Conservation (phyloP, 108 stramenopile species). For the Halocafeteria seosinensis region DNA sequence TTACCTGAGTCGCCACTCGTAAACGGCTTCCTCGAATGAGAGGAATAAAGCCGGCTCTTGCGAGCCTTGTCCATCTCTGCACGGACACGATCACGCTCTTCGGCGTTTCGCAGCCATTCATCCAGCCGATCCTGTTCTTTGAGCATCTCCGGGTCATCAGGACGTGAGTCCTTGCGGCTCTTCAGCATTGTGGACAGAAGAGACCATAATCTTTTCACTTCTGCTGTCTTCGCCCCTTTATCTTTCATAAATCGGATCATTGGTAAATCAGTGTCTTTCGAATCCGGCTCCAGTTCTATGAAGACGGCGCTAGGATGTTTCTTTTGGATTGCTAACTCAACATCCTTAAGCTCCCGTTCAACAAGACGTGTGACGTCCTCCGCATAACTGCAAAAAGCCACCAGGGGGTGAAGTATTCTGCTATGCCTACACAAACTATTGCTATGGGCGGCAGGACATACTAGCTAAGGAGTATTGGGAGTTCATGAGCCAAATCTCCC, state of each 20-base stretch:
- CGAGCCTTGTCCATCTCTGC: too few species aligned
- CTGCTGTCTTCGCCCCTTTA: background rate
- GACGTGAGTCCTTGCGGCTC: background rate
- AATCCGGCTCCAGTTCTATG: slow-evolving; percentile 88
- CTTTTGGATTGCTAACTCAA: slow-evolving; percentile 69
- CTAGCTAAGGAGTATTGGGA: slow-evolving; percentile 7
- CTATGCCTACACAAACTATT: too few species aligned
- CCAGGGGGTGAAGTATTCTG: too few species aligned
- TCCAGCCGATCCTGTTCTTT: background rate
- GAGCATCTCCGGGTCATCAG: background rate
- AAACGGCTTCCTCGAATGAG: too few species aligned
- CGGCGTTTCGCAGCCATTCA: background rate
- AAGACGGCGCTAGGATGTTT: slow-evolving; percentile 77
- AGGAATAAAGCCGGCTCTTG: too few species aligned
- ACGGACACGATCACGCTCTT: too few species aligned
- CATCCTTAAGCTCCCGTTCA: slow-evolving; percentile 74
- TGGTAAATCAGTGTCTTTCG: background rate
- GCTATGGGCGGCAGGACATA: too few species aligned
- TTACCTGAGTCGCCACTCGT: too few species aligned
- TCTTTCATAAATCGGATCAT: background rate
- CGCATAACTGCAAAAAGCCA: slow-evolving; percentile 84
- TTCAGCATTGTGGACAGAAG: background rate
- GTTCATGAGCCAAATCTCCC: background rate
- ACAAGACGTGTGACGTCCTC: slow-evolving; percentile 88
- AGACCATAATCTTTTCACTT: background rate